Conservation (phyloP, 2,329 filamentous ascomycete species). For the Samsoniella hepiali region DNA sequence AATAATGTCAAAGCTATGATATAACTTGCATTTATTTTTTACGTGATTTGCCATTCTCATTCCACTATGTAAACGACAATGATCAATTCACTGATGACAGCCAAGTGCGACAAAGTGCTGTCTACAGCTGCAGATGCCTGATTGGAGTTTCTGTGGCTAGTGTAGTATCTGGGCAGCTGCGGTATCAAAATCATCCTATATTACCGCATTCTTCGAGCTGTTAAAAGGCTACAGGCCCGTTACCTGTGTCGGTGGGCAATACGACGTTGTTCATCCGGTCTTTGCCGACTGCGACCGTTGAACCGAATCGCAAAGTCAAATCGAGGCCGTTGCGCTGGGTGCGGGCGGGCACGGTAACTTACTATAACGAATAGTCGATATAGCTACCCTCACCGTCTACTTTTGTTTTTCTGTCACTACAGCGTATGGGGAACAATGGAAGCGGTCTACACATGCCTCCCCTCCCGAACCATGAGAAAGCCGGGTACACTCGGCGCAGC, state of each 20-base stretch:
- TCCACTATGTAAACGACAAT: too few relatives aligned
- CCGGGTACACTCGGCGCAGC: not conserved
- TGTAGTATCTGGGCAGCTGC: too few relatives aligned
- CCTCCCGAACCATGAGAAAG: not conserved
- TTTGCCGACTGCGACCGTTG: not conserved
- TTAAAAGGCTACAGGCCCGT: not conserved
- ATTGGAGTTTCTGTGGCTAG: too few relatives aligned
- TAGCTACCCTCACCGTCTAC: not conserved
- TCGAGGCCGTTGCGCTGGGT: not conserved
- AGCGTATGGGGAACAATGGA: not conserved
- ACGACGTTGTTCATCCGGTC: not conserved
- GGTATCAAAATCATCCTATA: too few relatives aligned
- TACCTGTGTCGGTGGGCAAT: not conserved
- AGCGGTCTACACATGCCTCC: not conserved
- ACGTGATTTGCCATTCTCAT: too few relatives aligned
- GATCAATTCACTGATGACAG: too few relatives aligned
- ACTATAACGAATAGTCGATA: not conserved
- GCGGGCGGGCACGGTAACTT: too few relatives aligned
- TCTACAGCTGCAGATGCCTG: too few relatives aligned
- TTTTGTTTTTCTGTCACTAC: not conserved
- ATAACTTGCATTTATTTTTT: too few relatives aligned
- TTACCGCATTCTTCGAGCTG: too few relatives aligned
- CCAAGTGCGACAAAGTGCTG: too few relatives aligned
- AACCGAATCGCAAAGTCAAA: not conserved
- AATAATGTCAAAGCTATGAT: not conserved